Base-by-base conservation (phyloP, 306 rosid genomes). In the Morella rubra region DNA sequence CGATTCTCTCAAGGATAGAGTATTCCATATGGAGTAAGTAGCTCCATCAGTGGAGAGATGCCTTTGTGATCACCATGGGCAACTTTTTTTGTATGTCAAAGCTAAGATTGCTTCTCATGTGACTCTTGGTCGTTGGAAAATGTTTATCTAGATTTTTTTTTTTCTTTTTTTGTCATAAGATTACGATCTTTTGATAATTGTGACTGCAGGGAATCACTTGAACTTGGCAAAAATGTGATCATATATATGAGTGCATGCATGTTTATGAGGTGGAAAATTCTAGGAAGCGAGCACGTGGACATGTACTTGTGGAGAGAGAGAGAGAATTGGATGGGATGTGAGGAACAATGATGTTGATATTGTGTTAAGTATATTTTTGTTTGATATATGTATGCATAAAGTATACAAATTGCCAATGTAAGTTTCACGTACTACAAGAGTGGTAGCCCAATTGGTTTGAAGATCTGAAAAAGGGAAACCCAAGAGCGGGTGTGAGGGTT, bases 1-100 rank as follows among this genome's bases (percentile, higher is more conserved):
- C 72, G 52, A 77, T 47, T 81, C 71, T 55, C 75, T 65, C 2
- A 56, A 72, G 78, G 59, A 81, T 47, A 56, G 84, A 45, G 77
- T 72, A 70, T 41, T 71, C 64, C 32, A 71, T 70, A 58, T 52
- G 37, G 65, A 60, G 49, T 61, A 54, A 20, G 56, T 54, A 64
- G 77, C 53, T 44, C 19, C 51, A 27, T 81, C 24, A 62, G 54
- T 72, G 81, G 78, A 72, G 65, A 15, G 66, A 76, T 55, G 78
- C 78, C 44, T 18, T 73, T 60, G n/a, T 49, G n/a, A 20, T 72
- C 60, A 50, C 64, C 32, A 27, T 58, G 52, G 1, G 18, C n/a
- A 18, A 47, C 67, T 12, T 49, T 77, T 46, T 40, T 40, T 68
- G 65, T 0, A 40, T 41, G 42, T 56, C 12, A 49, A 72, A 68